phyloP scores from a whole-genome alignment of 306 rosid species.

The Pterocarpus santalinus region DNA sequence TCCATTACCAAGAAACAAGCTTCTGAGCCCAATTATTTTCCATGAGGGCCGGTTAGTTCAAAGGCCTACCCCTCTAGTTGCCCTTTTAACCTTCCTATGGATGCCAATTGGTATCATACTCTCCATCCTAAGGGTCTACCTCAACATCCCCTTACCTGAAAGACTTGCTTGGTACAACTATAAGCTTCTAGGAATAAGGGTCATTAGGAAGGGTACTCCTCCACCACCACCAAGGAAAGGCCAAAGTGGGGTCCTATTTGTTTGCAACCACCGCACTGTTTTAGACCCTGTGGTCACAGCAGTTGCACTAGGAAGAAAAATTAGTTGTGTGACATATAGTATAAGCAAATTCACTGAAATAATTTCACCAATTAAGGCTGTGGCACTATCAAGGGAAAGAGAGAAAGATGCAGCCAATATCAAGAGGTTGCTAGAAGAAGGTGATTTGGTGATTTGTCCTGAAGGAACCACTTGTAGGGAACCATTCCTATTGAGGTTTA shows the following conservation, averaged over 20 bases:
- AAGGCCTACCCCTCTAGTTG: constrained; percentile 78
- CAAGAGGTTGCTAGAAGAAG: constrained; percentile 76
- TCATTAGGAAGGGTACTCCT: constrained; percentile 78
- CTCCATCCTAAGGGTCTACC: constrained; percentile 76
- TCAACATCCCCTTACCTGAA: constrained; percentile 79
- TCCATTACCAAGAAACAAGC: constrained; percentile 80
- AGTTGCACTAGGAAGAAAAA: constrained; percentile 78
- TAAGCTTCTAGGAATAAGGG: constrained; percentile 71
- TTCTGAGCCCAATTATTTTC: constrained; percentile 80
- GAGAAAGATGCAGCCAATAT: constrained; percentile 84
- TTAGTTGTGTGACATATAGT: constrained; percentile 94
- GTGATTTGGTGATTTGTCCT: constrained; percentile 87
- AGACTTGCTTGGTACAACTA: constrained; percentile 70
- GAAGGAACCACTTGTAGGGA: constrained; percentile 97
- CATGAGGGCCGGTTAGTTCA: constrained; percentile 91
- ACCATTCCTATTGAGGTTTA: constrained; percentile 79
- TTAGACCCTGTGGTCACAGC: constrained; percentile 82
- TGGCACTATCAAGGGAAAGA: constrained; percentile 81
- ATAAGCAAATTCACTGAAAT: constrained; percentile 80
- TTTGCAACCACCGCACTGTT: constrained; percentile 90
- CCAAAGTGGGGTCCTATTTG: constrained; percentile 76
- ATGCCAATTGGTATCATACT: constrained; percentile 79
- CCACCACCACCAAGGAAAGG: constrained; percentile 86
- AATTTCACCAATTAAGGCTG: constrained; percentile 84
- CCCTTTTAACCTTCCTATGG: constrained; percentile 82